Conservation (phyloP, 179 eudicot genomes). For the Beta lomatogona region DNA sequence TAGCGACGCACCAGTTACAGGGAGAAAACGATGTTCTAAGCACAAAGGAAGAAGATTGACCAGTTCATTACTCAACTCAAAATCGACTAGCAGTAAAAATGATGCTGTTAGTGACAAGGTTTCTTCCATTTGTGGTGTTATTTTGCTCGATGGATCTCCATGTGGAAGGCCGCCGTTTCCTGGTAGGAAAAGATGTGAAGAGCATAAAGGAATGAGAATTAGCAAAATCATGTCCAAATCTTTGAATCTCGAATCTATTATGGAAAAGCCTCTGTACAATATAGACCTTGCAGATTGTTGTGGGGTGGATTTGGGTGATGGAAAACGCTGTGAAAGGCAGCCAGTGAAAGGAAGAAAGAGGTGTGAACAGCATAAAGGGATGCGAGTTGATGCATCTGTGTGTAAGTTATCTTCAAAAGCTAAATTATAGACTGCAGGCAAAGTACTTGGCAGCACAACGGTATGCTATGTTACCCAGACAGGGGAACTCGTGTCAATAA, state of each 20-base stretch:
- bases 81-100: neutral
- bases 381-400: conserved; percentile 36
- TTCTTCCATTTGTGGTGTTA: conserved; percentile 54
- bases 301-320: conserved; percentile 48
- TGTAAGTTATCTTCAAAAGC: conserved; percentile 16
- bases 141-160: conserved; percentile 46
- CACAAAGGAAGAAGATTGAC: conserved; percentile 78
- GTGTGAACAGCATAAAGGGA: conserved; percentile 66
- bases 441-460: too few species aligned
- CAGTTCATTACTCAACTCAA: conserved; percentile 15
- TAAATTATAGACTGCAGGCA: neutral
- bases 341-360: conserved; percentile 62
- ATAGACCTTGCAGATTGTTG: conserved; percentile 28
- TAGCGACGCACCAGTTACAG: conserved; percentile 46
- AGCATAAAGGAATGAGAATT: conserved; percentile 69
- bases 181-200: conserved; percentile 73
- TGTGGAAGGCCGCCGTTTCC: conserved; percentile 49
- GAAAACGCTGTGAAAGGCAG: conserved; percentile 38
- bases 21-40: conserved; percentile 66
- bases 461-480: too few species aligned
- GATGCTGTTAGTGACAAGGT: conserved; percentile 13
- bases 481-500: too few species aligned
- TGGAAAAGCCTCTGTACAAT: conserved; percentile 9
- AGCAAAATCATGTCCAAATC: conserved; percentile 23
- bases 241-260: neutral